Evolutionary conservation across 2,329 filamentous ascomycete species (phyloP).

Genomic region (Alternaria hordeiaustralica): DNA sequence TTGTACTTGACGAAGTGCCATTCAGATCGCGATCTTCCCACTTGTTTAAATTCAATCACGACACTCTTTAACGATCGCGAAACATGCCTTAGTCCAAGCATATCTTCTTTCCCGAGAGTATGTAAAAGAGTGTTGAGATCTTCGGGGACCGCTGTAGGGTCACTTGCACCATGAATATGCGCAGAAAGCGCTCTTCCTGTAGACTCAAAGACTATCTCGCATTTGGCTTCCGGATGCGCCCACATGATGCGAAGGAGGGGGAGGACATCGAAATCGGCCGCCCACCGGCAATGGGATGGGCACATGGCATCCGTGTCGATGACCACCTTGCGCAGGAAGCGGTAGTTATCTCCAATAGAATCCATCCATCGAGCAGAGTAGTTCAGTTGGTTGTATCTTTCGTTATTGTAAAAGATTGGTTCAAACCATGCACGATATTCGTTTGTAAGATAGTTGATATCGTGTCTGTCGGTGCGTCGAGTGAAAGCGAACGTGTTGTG

Average conservation of each 20-base stretch:
- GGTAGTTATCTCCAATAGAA: not conserved
- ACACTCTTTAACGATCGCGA: not conserved
- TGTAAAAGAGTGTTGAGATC: not conserved
- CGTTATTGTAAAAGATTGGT: accelerated
- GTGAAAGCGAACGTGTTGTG: not conserved
- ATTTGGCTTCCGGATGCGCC: not conserved
- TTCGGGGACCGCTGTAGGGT: not conserved
- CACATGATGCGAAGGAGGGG: not conserved
- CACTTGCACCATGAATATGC: not conserved
- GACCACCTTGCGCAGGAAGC: not conserved
- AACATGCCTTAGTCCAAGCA: not conserved
- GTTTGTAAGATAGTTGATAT: not conserved
- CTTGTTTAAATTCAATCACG: not conserved
- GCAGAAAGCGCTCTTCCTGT: not conserved
- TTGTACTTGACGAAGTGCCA: not conserved
- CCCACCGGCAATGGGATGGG: not conserved
- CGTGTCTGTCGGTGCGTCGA: not conserved
- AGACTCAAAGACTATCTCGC: not conserved
- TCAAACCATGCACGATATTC: not conserved
- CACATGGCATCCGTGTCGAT: not conserved
- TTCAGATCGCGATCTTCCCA: not conserved
- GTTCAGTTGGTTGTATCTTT: not conserved
- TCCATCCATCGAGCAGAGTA: not conserved
- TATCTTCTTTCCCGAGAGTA: not conserved
- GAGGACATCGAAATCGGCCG: not conserved